phyloP scores from a whole-genome alignment of 2,329 filamentous ascomycete species.

The Grosmannia serpens region DNA sequence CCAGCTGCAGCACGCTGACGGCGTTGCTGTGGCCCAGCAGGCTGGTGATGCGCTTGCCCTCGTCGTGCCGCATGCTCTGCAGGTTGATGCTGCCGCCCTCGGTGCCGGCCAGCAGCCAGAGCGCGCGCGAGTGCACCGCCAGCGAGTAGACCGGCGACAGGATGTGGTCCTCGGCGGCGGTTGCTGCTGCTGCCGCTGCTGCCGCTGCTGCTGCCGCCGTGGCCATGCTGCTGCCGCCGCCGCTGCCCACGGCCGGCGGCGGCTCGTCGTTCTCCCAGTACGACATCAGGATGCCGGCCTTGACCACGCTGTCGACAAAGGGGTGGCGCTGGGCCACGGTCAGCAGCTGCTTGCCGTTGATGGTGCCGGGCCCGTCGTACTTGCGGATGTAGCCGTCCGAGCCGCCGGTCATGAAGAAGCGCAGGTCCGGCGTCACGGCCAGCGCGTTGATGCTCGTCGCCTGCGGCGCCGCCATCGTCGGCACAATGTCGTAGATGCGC shows the following conservation, averaged over 20 bases:
- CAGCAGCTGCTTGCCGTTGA: slow-evolving; percentile 85
- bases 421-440: slow-evolving; percentile 82
- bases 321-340: slow-evolving; percentile 94
- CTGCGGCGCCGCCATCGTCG: slow-evolving; percentile 92
- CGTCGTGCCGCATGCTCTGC: slow-evolving; percentile 86
- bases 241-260: slow-evolving; percentile 23
- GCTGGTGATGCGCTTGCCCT: slow-evolving; percentile 77
- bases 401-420: slow-evolving; percentile 90
- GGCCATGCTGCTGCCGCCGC: slow-evolving; percentile 10
- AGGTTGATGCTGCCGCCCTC: slow-evolving; percentile 89
- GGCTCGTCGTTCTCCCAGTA: slow-evolving; percentile 98
- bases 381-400: slow-evolving; percentile 94
- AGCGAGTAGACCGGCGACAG: slow-evolving; percentile 92
- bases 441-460: slow-evolving; percentile 92
- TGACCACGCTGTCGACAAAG: slow-evolving; percentile 94
- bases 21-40: slow-evolving; percentile 80
- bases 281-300: slow-evolving; percentile 84
- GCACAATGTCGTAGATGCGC: slow-evolving; percentile 82
- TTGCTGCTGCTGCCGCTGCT: background rate
- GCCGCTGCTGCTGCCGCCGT: background rate
- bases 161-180: slow-evolving; percentile 41
- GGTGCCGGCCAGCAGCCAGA: slow-evolving; percentile 85
- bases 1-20: slow-evolving; percentile 74
- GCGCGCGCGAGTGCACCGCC: slow-evolving; percentile 75
- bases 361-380: slow-evolving; percentile 89